Evolutionary conservation across 129 eudicot genomes (phyloP), one percentile per base, ranked within the genome.

Genomic region (Arctium minus): DNA sequence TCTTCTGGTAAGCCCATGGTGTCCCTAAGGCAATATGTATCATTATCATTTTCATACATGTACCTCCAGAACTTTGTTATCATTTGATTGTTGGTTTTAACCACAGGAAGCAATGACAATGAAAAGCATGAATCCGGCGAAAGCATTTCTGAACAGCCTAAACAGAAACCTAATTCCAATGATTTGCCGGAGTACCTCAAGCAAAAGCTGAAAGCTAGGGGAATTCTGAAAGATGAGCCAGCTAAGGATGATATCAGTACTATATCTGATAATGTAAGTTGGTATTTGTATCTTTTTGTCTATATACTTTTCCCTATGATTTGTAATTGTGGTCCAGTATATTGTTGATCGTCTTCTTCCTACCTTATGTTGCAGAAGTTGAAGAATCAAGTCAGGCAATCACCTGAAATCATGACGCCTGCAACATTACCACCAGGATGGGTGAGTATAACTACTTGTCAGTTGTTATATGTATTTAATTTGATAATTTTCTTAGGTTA

Each of bases 181-280:
- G 88, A 90, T 71, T 85, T 96, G 81, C 97, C 99, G 1, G 99
- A 93, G 84, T 96, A 88, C 87, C 98, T 96, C 37, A 96, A 91
- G 90, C 86, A 90, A 87, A 96, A 90, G 82, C 77, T 96, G 88
- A 96, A 77, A 85, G 99, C 99, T 70, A 91, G 99, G 82, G 99
- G 99, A 50, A 93, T 96, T 81, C 72, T 96, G 36, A 96, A 90
- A 79, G 97, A 91, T 32, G 90, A 82, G 33, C 86, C 73, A 74
- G 82, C 80, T 27, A 79, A 80, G 79, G 85, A 84, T 76, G 72
- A 82, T 48, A 35, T 31, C 71, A 70, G 71, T 22, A 10, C 42
- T 68, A 37, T 40, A 8, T 72, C 83, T 38, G 86, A 85, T 85
- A 80, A 83, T 84, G 96, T 81, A 88, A 84, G 88, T 82, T 38